Evolutionary conservation across 2,329 filamentous ascomycete genomes (phyloP), one percentile per base, ranked within the genome.

Genomic region (Fusarium haematococcum): DNA sequence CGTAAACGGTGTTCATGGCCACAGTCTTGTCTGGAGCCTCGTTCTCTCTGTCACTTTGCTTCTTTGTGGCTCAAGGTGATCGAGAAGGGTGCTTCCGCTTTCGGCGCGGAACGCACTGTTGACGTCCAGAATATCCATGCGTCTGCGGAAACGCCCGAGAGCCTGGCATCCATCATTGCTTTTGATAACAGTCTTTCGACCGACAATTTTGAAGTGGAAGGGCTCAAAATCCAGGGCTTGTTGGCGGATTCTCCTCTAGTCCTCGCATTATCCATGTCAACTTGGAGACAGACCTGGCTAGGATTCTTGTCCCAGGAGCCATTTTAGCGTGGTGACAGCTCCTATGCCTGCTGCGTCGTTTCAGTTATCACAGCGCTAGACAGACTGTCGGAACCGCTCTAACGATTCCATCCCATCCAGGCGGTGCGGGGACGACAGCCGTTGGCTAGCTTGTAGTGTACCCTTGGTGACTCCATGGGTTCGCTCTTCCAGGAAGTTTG

Each of bases 361-460:
- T 71, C 66, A 70, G 67, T 66, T 74, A 77, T 79, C 76, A 79
- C 74, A 76, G 67, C 77, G 75, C 76, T 78, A 79, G 67, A 79
- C 69, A 75, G 68, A 78, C 71, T 79, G 70, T 78, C 77, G 76
- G 77, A 75, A 78, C 71, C 60, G 69, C 63, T 69, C 69, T 72
- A 74, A 63, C 59, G 71, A 76, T 79, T 71, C 62, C 58, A 71
- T 72, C 68, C 75, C 74, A 69, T 61, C 67, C 70, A 71, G 64
- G 45, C 68, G 70, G 75, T 67, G 77, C 74, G 77, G 75, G 75
- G 74, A 67, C 33, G 60, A 54, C 30, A 61, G 66, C 65, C 64
- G 76, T 67, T 72, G 71, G 64, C 56, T 43, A 65, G 58, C 33
- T 56, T 58, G 32, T 39, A 39, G 35, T 13, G 60, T 23, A 61